Evolutionary conservation across 768 basidiomycete species (phyloP).

Genomic region (Hypholoma sublateritium): DNA sequence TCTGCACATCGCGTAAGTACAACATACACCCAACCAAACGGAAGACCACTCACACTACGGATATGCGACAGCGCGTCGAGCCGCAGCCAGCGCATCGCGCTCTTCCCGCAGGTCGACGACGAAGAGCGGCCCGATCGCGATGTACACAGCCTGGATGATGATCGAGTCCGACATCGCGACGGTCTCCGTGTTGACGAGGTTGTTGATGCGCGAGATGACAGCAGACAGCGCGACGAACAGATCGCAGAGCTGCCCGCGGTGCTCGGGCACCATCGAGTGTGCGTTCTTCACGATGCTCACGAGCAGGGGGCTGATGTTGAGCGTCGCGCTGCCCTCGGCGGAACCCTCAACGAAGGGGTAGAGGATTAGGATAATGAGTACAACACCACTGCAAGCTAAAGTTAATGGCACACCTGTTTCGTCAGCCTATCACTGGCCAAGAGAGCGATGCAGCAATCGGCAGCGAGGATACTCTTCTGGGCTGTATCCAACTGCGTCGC

Average conservation of each 20-base stretch:
- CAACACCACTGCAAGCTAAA: too few species aligned
- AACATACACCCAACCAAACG: neutral
- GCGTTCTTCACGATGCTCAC: constrained; percentile 48
- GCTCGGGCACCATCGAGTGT: constrained; percentile 29
- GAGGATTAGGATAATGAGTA: too few species aligned
- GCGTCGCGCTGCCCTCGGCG: constrained; percentile 35
- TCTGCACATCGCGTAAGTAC: constrained; percentile 47
- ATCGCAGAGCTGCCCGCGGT: constrained; percentile 57
- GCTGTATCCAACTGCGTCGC: constrained; percentile 58
- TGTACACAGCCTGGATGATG: constrained; percentile 90
- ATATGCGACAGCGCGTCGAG: constrained; percentile 83
- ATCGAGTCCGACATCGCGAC: constrained; percentile 87
- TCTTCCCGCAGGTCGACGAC: constrained; percentile 74
- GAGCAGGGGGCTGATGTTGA: constrained; percentile 46
- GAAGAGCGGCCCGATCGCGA: constrained; percentile 94
- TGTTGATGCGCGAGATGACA: constrained; percentile 72
- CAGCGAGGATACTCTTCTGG: constrained; percentile 75
- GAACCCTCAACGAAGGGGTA: constrained; percentile 85
- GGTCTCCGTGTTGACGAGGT: constrained; percentile 68
- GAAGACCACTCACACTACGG: constrained; percentile 63
- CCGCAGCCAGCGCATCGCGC: constrained; percentile 79
- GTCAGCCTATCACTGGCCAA: constrained; percentile 77
- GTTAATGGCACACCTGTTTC: constrained; percentile 84
- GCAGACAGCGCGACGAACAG: constrained; percentile 73
- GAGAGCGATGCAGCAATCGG: constrained; percentile 79